These are phyloP conservation scores for Blastocystis sp. DNA, from an alignment of 352 stramenopile species.

Conservation along the genomic window DNA sequence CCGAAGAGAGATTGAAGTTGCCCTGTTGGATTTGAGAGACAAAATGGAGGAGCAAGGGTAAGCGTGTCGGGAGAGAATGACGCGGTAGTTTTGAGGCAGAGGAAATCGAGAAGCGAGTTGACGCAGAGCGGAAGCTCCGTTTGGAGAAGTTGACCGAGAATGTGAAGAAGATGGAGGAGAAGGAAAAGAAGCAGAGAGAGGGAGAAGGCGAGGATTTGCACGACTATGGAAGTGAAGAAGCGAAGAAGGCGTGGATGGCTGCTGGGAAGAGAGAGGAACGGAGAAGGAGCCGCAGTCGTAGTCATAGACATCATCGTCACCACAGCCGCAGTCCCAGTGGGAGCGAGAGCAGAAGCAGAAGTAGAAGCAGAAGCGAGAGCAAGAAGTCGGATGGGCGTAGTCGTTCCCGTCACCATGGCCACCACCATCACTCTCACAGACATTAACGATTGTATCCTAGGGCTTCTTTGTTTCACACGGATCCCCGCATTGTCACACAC, in stretches of 20 bases:
- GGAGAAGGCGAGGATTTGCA: conserved; percentile 53
- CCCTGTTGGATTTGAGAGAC: conserved; percentile 52
- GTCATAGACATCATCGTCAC: neutral
- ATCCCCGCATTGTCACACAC: too few relatives aligned
- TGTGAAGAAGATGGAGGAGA: conserved; percentile 8
- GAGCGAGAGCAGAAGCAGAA: conserved; percentile 18
- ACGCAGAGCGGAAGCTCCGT: conserved; percentile 14
- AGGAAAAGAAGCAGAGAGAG: conserved; percentile 45
- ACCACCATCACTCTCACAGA: conserved; percentile 26
- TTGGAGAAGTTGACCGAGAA: conserved; percentile 22
- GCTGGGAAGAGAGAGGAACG: conserved; percentile 30
- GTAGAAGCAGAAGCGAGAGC: neutral
- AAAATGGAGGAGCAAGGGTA: conserved; percentile 62
- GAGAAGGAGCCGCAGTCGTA: neutral
- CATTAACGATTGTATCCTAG: conserved; percentile 15
- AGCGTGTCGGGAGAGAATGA: neutral
- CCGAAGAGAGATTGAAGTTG: conserved; percentile 51
- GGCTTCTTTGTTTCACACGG: conserved; percentile 29
- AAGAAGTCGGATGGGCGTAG: neutral
- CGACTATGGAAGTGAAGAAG: conserved; percentile 64
- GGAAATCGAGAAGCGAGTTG: conserved; percentile 59
- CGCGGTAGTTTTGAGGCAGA: conserved; percentile 45
- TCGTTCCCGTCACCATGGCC: neutral
- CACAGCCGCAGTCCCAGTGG: neutral
- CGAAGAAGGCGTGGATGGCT: conserved; percentile 58